These are phyloP conservation scores for Yamadazyma diospyri DNA, from an alignment of 1,139 yeast species.

Conservation along the genomic window DNA sequence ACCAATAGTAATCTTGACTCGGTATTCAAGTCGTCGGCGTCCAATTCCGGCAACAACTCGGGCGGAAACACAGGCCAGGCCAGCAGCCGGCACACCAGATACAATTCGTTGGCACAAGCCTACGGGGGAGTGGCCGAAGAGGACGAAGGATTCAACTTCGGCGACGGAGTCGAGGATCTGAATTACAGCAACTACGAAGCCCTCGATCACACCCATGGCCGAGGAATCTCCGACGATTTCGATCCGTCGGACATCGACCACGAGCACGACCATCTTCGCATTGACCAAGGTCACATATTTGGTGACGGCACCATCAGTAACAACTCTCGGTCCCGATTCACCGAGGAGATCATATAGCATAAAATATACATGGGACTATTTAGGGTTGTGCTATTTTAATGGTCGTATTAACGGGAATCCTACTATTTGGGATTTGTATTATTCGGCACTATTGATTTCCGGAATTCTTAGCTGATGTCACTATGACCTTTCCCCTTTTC, in stretches of 20 bases:
- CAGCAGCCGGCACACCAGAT: slow-evolving; percentile 14
- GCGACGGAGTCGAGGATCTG: slow-evolving; percentile 4
- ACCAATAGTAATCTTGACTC: slow-evolving; percentile 44
- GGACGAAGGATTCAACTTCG: slow-evolving; percentile 15
- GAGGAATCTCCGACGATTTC: slow-evolving; percentile 13
- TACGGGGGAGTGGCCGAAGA: slow-evolving; percentile 9
- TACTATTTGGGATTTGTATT: too few relatives aligned
- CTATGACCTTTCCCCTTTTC: too few relatives aligned
- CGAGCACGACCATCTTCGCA: slow-evolving; percentile 12
- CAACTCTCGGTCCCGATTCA: slow-evolving; percentile 23
- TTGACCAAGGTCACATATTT: slow-evolving; percentile 15
- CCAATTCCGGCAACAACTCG: slow-evolving; percentile 22
- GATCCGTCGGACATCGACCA: slow-evolving; percentile 16
- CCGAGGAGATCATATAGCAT: slow-evolving; percentile 20
- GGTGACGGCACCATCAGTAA: slow-evolving; percentile 19
- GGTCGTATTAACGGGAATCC: too few relatives aligned
- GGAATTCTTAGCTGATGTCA: too few relatives aligned
- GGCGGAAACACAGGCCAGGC: slow-evolving; percentile 15
- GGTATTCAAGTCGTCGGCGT: slow-evolving; percentile 29
- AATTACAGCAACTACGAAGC: slow-evolving; percentile 5
- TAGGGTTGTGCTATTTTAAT: too few relatives aligned
- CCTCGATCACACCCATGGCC: slow-evolving; percentile 1
- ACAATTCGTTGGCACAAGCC: slow-evolving; percentile 12
- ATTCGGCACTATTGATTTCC: too few relatives aligned
- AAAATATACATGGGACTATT: too few relatives aligned